Evolutionary conservation across 345 rosid genomes (phyloP).

Genomic region (Iberis pinnata): DNA sequence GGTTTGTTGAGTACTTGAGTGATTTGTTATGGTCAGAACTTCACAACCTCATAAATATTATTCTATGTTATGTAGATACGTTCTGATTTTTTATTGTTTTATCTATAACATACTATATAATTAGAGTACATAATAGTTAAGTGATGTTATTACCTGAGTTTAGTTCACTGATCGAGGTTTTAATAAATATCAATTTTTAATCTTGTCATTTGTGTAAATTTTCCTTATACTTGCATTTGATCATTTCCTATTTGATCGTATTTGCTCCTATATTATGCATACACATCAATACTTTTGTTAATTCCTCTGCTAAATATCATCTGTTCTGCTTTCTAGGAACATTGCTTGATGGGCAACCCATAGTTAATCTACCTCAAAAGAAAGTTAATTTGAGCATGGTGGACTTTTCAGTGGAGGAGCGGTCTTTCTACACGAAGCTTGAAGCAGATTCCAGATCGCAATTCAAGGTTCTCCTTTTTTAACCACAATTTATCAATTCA

Average conservation of each 20-base stretch:
- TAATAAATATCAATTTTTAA: background rate
- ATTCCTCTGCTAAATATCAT: conserved; percentile 21
- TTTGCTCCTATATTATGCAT: too few relatives aligned
- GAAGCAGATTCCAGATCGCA: conserved; percentile 76
- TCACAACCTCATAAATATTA: conserved; percentile 25
- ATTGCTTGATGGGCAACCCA: conserved; percentile 76
- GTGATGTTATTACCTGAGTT: conserved; percentile 2
- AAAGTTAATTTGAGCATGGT: conserved; percentile 49
- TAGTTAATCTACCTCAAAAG: conserved; percentile 79
- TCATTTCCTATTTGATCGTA: background rate
- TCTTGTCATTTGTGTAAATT: conserved; percentile 5
- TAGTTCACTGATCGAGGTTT: background rate
- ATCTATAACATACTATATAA: background rate
- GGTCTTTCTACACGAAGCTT: conserved; percentile 72
- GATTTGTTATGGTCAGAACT: conserved; percentile 8
- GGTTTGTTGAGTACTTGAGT: conserved; percentile 28
- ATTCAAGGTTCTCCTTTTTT: conserved; percentile 54
- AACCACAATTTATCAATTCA: background rate
- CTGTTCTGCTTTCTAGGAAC: conserved; percentile 52
- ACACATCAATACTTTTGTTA: too few relatives aligned
- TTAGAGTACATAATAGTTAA: conserved; percentile 4
- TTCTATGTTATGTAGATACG: conserved; percentile 16
- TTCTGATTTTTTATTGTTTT: background rate
- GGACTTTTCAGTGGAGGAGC: conserved; percentile 74
- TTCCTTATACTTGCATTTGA: background rate